Evolutionary conservation across 2,329 filamentous ascomycete genomes (phyloP).

Genomic region (Lasiodiplodia gonubiensis): DNA sequence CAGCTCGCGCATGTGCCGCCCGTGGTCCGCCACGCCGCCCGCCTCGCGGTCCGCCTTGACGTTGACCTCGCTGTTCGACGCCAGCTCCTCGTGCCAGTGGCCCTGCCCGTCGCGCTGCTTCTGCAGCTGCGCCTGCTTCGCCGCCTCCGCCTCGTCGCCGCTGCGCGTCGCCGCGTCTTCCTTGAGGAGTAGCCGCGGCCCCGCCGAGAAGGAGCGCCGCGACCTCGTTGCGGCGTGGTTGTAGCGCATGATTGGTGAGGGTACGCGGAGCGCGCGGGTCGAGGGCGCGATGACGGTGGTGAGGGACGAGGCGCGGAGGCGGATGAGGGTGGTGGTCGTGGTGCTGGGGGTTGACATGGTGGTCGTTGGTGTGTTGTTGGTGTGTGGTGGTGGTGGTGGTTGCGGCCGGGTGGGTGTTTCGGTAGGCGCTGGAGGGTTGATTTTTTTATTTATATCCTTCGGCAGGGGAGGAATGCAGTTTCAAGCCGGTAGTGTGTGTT

Average conservation of each 20-base stretch:
- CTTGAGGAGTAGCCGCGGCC: slow-evolving; percentile 44
- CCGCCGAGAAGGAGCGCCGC: slow-evolving; percentile 38
- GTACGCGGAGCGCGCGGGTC: neutral
- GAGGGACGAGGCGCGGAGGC: neutral
- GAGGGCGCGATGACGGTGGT: neutral
- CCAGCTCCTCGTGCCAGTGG: slow-evolving; percentile 52
- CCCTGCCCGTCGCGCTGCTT: slow-evolving; percentile 51
- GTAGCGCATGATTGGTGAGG: neutral
- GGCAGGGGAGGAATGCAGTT: neutral
- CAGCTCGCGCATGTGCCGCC: slow-evolving; percentile 50
- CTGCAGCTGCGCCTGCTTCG: slow-evolving; percentile 52
- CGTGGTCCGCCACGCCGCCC: slow-evolving; percentile 46
- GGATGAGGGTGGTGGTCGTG: neutral
- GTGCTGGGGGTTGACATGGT: neutral
- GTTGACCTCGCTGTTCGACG: slow-evolving; percentile 45
- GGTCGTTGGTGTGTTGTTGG: neutral
- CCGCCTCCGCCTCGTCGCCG: slow-evolving; percentile 49
- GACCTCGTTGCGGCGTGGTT: too few species aligned
- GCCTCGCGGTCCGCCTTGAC: slow-evolving; percentile 47
- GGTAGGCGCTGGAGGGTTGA: neutral
- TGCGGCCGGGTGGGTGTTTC: neutral
- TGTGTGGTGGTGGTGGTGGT: neutral
- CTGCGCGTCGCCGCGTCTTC: slow-evolving; percentile 45
- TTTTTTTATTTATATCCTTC: neutral
- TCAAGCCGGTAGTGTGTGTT: neutral